Base-by-base conservation (phyloP, 2,329 filamentous ascomycete species). In the Harringtonia lauricola region DNA sequence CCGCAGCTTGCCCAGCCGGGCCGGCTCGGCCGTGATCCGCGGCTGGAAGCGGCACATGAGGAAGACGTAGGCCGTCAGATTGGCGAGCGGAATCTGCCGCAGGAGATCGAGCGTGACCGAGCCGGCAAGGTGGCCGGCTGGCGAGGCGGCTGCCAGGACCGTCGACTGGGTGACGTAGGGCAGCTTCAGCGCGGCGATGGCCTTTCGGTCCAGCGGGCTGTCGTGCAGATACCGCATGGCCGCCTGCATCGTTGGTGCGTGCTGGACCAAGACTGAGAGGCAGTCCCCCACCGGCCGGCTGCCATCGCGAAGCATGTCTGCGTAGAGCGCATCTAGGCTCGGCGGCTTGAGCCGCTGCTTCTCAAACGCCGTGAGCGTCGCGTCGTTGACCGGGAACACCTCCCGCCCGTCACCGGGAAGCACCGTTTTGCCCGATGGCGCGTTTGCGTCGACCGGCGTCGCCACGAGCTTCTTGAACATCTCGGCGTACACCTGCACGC, bases 281-380 rank as follows among this genome's bases (percentile, higher is more conserved):
- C 71, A 74, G 34, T 63, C 57, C 1, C 66, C 67, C 4, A 61
- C 55, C 0, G 79, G 74, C 8, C 56, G 59, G 18, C 81, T 55
- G 1, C 69, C 66, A 2, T 65, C 62, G 2, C 54, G 55, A 13
- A 63, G 55, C 76, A 88, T 83, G 35, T 68, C 64, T 12, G 66
- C 55, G 46, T 81, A 83, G 4, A 89, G 64, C 41, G 73, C 65
- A 5, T 68, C 60, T 12, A 79, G 60, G 1, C 65, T 70, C 2
- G 83, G 83, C 1, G 82, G 76, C 14, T 68, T 64, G 36, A 78
- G 63, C n/a, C 76, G 68, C 33, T 76, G 71, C 50, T 75, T 76
- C 45, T 84, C 82, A 43, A 79, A 75, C n/a, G 79, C 71, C 46
- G 68, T 83, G 54, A 69, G 71, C 58, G 70, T 84, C 58, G 64